Base-by-base conservation (phyloP, 140 eudicot species). In the Oenanthe javanica region DNA sequence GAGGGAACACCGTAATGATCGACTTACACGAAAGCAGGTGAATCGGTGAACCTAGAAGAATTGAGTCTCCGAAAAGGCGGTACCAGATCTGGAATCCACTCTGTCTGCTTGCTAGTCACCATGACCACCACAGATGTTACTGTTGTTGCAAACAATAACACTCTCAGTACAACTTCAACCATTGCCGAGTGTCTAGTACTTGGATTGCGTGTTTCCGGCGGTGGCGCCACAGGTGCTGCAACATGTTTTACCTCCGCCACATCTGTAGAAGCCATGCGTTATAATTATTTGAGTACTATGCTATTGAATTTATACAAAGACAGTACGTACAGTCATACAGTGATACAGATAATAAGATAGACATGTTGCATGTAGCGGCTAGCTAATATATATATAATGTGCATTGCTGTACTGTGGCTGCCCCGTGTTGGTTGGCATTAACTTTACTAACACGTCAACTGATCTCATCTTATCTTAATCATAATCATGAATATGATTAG, bases 31-130 rank as follows among this genome's bases (percentile, higher is more conserved):
- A 71, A 42, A 71, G 76, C 76, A 16, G 76, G 76, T 4, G 76
- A 71, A 71, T 71, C 76, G 6, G 50, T 38, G 49, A 40, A 71
- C 21, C 46, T 71, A 18, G 76, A 42, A 38, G 76, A 71, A 71
- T 71, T 31, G 23, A 21, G 76, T 40, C 18, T 42, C 49, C 48
- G 23, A 36, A 71, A 31, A 42, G 76, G 48, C 14, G 76, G 76
- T 31, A 2, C 0, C 2, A 1, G 76, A 2, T 6, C 9, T 0
- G 76, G 76, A 71, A 71, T 38, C 76, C 45, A 71, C 76, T 71
- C 76, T 2, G 76, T 71, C 27, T 71, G 76, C 76, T 71, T 71
- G 21, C 76, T 40, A 15, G 76, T 71, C 31, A 71, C 76, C 76
- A 71, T 71, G 6, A 71, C 76, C 4, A 71, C 49, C 23, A 71